A percentile compares a stretch with the other conserved stretches of the same genome.
Conservation (phyloP, 164 flowering plant species). For the Sedum album region DNA sequence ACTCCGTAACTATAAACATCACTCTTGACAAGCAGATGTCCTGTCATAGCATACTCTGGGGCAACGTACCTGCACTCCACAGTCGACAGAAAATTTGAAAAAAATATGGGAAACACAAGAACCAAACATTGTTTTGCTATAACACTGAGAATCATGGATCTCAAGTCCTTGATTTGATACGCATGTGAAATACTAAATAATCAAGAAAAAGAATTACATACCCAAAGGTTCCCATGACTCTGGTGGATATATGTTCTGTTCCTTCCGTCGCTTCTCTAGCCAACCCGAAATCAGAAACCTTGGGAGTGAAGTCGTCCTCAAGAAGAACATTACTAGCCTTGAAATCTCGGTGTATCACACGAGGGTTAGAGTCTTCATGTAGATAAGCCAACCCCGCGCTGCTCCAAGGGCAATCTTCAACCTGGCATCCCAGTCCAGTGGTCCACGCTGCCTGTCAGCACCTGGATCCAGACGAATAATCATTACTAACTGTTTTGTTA, state of each 20-base stretch:
- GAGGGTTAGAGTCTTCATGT: slow-evolving; percentile 98
- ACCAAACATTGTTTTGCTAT: neutral
- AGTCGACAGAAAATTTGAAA: neutral
- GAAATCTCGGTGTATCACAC: slow-evolving; percentile 95
- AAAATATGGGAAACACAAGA: neutral
- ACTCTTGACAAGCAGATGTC: slow-evolving; percentile 89
- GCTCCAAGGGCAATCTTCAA: slow-evolving; percentile 97
- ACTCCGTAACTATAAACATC: slow-evolving; percentile 98
- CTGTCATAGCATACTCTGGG: slow-evolving; percentile 92
- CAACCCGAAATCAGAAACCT: slow-evolving; percentile 96
- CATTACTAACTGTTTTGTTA: neutral
- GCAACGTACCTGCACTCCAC: slow-evolving; percentile 69
- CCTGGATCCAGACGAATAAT: slow-evolving; percentile 40
- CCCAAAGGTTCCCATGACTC: slow-evolving; percentile 94
- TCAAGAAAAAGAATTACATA: slow-evolving; percentile 15
- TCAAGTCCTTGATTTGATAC: neutral
- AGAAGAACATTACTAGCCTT: slow-evolving; percentile 90
- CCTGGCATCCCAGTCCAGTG: slow-evolving; percentile 94
- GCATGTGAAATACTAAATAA: too few relatives aligned
- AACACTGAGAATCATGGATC: neutral
- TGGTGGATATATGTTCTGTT: slow-evolving; percentile 62
- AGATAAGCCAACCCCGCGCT: slow-evolving; percentile 99
- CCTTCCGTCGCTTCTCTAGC: slow-evolving; percentile 89
- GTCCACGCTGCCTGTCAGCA: slow-evolving; percentile 41
- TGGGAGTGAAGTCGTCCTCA: slow-evolving; percentile 90